Evolutionary conservation across 768 basidiomycete species (phyloP).

Genomic region (Suillus lakei): DNA sequence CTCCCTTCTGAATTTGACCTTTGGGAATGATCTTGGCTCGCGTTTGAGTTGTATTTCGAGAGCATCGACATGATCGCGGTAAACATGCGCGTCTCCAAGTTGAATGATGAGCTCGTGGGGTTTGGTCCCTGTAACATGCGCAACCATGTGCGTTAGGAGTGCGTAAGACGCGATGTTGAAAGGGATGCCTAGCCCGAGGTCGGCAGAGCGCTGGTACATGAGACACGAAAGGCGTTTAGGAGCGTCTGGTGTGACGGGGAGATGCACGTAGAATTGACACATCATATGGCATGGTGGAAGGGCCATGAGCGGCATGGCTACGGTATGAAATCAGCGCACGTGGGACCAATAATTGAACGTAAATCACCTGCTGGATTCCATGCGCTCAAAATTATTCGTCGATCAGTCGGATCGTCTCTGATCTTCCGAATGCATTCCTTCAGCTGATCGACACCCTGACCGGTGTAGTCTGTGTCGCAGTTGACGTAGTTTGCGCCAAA

Average conservation of each 20-base stretch:
- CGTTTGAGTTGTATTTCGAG: constrained; percentile 81
- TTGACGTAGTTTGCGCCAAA: constrained; percentile 86
- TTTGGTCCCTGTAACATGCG: constrained; percentile 85
- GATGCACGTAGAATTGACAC: constrained; percentile 98
- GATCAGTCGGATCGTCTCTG: constrained; percentile 89
- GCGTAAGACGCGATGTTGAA: constrained; percentile 99
- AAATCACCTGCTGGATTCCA: constrained; percentile 94
- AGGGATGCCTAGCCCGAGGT: constrained; percentile 95
- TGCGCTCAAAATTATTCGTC: constrained; percentile 92
- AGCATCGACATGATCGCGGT: constrained; percentile 90
- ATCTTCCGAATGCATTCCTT: constrained; percentile 90
- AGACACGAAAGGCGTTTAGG: constrained; percentile 87
- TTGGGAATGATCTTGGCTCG: constrained; percentile 84
- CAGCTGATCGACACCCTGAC: constrained; percentile 92
- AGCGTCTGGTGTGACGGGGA: constrained; percentile 56
- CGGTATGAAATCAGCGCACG: background rate
- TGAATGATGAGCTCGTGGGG: constrained; percentile 93
- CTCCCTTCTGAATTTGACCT: constrained; percentile 70
- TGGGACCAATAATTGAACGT: background rate
- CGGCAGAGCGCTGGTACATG: constrained; percentile 98
- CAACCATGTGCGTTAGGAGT: constrained; percentile 96
- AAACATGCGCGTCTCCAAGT: constrained; percentile 97
- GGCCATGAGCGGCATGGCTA: constrained; percentile 94
- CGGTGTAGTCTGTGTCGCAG: constrained; percentile 76
- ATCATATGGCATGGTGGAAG: constrained; percentile 98